Conservation (phyloP, 371 early-diverging fungal species). For the Mortierella sp. region DNA sequence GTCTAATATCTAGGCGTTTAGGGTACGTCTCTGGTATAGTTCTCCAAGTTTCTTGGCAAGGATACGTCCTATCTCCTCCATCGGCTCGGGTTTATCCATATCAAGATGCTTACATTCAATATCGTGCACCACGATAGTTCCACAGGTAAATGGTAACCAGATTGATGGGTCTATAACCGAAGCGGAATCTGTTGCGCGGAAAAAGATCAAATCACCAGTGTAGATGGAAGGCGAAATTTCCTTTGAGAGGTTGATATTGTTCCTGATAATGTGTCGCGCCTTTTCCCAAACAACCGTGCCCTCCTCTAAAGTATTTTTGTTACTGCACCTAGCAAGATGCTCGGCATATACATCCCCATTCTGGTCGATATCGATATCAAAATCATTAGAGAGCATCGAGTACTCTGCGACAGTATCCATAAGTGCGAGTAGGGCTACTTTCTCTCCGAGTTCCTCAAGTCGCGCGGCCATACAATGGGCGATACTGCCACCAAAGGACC, state of each 20-base stretch:
- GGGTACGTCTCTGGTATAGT: too few relatives aligned
- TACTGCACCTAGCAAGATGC: background rate
- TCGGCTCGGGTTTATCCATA: background rate
- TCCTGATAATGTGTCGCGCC: background rate
- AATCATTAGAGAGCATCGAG: background rate
- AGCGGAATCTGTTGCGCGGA: background rate
- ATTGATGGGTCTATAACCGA: background rate
- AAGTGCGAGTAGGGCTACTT: background rate
- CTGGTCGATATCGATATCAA: background rate
- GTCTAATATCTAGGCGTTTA: too few relatives aligned
- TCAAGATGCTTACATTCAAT: background rate
- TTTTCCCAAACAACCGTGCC: background rate
- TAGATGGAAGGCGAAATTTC: background rate
- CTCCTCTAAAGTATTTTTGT: background rate
- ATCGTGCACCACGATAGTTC: background rate
- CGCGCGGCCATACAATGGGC: conserved; percentile 8
- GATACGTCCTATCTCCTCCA: background rate
- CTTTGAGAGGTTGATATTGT: background rate
- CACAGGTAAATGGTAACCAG: background rate
- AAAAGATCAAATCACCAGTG: background rate
- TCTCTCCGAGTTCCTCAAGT: background rate
- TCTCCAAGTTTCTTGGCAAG: background rate
- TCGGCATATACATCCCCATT: background rate
- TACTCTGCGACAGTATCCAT: conserved; percentile 1
- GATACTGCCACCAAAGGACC: conserved; percentile 14